These are phyloP conservation scores for Adansonia rubrostipa DNA, from an alignment of 441 rosid species.

Conservation along the genomic window DNA sequence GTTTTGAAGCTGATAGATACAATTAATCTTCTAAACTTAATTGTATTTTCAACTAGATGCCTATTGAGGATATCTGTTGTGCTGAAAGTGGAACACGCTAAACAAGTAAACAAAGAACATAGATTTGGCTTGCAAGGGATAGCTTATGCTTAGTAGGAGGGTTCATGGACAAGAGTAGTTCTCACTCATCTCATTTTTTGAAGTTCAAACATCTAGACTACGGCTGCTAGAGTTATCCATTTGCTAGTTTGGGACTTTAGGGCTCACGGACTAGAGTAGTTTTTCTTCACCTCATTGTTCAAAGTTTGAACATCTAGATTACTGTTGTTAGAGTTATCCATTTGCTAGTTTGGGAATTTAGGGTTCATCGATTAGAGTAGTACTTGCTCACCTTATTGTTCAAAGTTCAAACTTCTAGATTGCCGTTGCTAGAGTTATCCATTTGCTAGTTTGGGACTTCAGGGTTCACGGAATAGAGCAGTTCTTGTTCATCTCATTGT, in stretches of 20 bases:
- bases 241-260: too few species aligned
- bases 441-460: not conserved
- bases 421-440: not conserved
- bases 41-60: not conserved
- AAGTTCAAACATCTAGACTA: too few species aligned
- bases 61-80: conserved; percentile 1
- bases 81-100: not conserved
- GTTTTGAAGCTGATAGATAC: conserved; percentile 18
- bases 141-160: not conserved
- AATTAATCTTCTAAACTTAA: not conserved
- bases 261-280: too few species aligned
- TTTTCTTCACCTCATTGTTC: too few species aligned
- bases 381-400: not conserved
- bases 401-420: not conserved
- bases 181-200: too few species aligned
- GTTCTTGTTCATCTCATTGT: too few species aligned
- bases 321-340: too few species aligned
- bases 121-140: not conserved
- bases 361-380: not conserved
- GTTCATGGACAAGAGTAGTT: too few species aligned
- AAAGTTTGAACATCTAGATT: too few species aligned
- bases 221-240: too few species aligned
- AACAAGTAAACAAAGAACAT: conserved; percentile 2
- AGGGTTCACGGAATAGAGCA: not conserved
- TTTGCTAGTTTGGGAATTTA: too few species aligned